phyloP scores from a whole-genome alignment of 2,329 filamentous ascomycete genomes.

The Fusarium newnesense region DNA sequence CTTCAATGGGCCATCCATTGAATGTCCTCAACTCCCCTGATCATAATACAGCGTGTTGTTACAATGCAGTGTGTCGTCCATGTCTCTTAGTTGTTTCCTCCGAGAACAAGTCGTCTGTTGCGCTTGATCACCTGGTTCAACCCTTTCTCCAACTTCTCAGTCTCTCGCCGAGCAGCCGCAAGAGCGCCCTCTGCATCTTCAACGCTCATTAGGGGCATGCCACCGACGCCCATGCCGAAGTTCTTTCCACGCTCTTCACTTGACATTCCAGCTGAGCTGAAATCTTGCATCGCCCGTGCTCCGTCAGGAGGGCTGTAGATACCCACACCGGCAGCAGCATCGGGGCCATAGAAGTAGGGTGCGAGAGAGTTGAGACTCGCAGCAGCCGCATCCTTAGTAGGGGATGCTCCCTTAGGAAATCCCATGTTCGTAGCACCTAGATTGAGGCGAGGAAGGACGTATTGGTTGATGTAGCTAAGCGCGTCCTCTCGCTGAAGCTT shows the following conservation, averaged over 20 bases:
- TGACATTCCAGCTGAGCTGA: conserved; percentile 44
- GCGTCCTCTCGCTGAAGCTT: conserved; percentile 75
- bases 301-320: conserved; percentile 55
- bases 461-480: conserved; percentile 75
- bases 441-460: conserved; percentile 70
- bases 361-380: conserved; percentile 65
- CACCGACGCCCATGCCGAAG: conserved; percentile 47
- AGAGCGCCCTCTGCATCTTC: conserved; percentile 71
- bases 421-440: conserved; percentile 60
- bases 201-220: conserved; percentile 67
- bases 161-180: conserved; percentile 64
- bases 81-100: conserved; percentile 41
- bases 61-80: not conserved
- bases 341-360: conserved; percentile 65
- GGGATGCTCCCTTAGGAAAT: conserved; percentile 50
- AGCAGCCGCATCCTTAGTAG: conserved; percentile 58
- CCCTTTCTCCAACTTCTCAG: conserved; percentile 70
- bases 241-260: conserved; percentile 48
- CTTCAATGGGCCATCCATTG: not conserved
- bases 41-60: not conserved
- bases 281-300: conserved; percentile 49
- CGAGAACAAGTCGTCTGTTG: conserved; percentile 65
- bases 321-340: conserved; percentile 56
- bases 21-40: not conserved
- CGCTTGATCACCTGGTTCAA: conserved; percentile 69